These are phyloP conservation scores for Jackrogersella multiformis DNA, from an alignment of 495 filamentous ascomycete genomes.

Conservation along the genomic window DNA sequence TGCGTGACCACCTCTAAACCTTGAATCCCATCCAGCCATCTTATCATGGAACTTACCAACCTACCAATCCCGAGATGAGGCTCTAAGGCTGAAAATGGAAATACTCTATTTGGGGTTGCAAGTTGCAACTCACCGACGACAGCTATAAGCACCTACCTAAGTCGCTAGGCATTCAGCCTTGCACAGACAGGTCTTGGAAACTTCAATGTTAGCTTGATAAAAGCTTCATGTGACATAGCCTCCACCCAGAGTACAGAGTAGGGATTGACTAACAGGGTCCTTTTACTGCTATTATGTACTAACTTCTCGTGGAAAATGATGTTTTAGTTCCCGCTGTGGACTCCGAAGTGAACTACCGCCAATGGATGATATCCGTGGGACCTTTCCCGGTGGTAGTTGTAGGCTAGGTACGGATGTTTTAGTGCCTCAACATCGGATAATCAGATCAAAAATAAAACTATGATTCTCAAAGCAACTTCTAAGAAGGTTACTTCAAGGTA, in stretches of 20 bases:
- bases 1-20: no score
- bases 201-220: not conserved
- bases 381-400: no score
- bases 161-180: not conserved
- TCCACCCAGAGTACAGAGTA: constrained; percentile 4
- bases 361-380: constrained; percentile 6
- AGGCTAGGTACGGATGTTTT: constrained; percentile 8
- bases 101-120: no score
- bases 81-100: constrained; percentile 28
- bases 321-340: constrained; percentile 33
- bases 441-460: not conserved
- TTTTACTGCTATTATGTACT: no score
- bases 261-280: constrained; percentile 1
- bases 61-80: constrained; percentile 1
- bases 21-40: no score
- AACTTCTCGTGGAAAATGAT: not conserved
- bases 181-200: not conserved
- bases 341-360: constrained; percentile 5
- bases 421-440: not conserved
- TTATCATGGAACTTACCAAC: not conserved
- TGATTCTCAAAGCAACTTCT: not conserved
- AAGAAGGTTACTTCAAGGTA: not conserved
- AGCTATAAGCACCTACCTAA: no score
- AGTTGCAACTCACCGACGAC: not conserved
- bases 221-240: constrained; percentile 10